Evolutionary conservation across 2,329 filamentous ascomycete genomes (phyloP), one percentile per base, ranked within the genome.

Genomic region (Scortechinia acanthostroma): DNA sequence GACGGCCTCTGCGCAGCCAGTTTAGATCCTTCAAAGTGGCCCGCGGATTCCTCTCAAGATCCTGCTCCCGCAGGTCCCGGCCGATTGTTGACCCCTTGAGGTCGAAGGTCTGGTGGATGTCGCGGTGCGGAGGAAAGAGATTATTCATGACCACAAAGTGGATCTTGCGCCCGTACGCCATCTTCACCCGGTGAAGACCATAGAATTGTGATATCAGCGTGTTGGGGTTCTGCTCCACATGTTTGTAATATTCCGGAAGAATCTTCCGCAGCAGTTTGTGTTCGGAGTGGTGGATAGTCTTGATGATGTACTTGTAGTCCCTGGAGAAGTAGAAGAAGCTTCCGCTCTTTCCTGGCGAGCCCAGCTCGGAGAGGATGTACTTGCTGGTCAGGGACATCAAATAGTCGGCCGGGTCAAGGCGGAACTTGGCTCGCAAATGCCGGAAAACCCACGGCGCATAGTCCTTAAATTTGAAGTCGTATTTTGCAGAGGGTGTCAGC

Each of bases 81-180:
- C 93, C 93, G 52, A 97, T 81, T 1, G 91, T 97, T 4, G 93
- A 97, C 5, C 93, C 93, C 67, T 98, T 98, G 53, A 98, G 65
- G 62, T 98, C 93, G 58, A 95, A 98, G 2, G 91, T 98, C 58
- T 89, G 83, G 67, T 98, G 93, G 49, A 98, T 97, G 62, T 98
- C 93, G 53, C 91, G 81, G 66, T 98, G 93, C 4, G 93, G 91
- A 13, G 93, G 93, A 58, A 98, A 98, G 15, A 98, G 77, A 63
- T 98, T 98, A 72, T 98, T 98, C 93, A 98, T 98, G 60, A 98
- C 91, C 48, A 98, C 93, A 55, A 98, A 98, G 65, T 98, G 93
- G 46, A 97, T 96, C 69, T 98, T 98, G 59, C 91, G 86, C 50
- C 93, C 93, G 60, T 95, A 97, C 0, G 91, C 90, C 72, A 96